Base-by-base conservation (phyloP, 2,329 filamentous ascomycete species). In the Fonsecaea erecta region DNA sequence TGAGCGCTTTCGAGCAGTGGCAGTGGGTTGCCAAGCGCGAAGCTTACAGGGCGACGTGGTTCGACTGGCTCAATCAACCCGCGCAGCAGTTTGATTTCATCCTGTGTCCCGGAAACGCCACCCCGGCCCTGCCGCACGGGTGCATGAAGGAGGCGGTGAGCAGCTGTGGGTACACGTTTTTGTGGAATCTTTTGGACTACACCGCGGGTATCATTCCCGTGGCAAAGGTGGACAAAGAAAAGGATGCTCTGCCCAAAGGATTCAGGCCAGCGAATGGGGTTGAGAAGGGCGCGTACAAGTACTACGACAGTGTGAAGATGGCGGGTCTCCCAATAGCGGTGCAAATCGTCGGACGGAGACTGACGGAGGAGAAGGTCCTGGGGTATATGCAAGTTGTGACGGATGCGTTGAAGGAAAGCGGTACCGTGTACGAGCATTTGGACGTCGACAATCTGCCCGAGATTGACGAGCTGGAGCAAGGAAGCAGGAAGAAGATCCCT, bases 131-230 rank as follows among this genome's bases (percentile, higher is more conserved):
- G 2, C 93, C 93, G 0, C 93, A 96, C 75, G 86, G 88, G 53
- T 93, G 88, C 0, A 97, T 97, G 92, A 86, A 87, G 70, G 88
- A 94, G 72, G 92, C 92, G 2, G 88, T 95, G 52, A 90, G 90
- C 68, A 92, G 89, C 70, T 97, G 93, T 73, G 93, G 92, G 0
- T 97, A 98, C 74, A 97, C 93, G 0, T 97, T 97, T 75, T 78
- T 97, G 62, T 98, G 95, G 81, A 97, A 97, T 73, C 70, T 97
- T 86, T 86, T 97, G 55, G 94, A 97, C 75, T 97, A 97, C 77
- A 86, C 90, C 0, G 85, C 86, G 12, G 93, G 93, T 40, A 87
- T 97, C 37, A 74, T 98, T 24, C 93, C 94, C 0, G 88, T 97
- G 1, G 94, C 91, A 0, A 90, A 93, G 66, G 93, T 97, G 0